phyloP scores from a whole-genome alignment of 2,329 filamentous ascomycete species.

The Fusarium luffae region DNA sequence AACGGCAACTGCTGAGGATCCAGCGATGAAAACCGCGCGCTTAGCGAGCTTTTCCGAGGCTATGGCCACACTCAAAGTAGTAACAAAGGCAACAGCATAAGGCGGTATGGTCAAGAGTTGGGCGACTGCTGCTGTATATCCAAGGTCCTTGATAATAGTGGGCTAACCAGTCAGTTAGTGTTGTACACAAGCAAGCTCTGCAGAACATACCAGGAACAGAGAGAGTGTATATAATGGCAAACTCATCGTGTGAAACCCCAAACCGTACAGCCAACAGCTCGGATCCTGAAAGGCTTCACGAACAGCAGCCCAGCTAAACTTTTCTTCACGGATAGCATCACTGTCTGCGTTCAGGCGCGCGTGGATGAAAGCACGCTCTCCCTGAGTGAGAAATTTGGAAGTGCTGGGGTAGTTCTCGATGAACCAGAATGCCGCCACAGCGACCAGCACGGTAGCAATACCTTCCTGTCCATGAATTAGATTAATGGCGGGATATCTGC shows the following conservation, averaged over 20 bases:
- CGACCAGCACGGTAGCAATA: slow-evolving; percentile 64
- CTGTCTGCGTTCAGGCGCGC: slow-evolving; percentile 73
- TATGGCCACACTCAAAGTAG: slow-evolving; percentile 68
- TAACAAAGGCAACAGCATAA: slow-evolving; percentile 70
- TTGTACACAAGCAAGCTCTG: accelerated
- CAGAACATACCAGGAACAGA: slow-evolving; percentile 60
- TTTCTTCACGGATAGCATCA: slow-evolving; percentile 75
- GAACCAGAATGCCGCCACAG: slow-evolving; percentile 65
- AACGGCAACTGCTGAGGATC: slow-evolving; percentile 64
- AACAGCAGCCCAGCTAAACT: slow-evolving; percentile 76
- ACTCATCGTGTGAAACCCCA: slow-evolving; percentile 78
- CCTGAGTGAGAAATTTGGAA: slow-evolving; percentile 65
- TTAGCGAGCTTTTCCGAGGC: slow-evolving; percentile 67
- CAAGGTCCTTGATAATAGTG: slow-evolving; percentile 65
- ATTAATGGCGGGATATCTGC: accelerated
- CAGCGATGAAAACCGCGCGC: slow-evolving; percentile 73
- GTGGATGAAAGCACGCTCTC: slow-evolving; percentile 68
- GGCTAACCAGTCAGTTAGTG: slow-evolving; percentile 46
- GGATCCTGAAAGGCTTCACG: slow-evolving; percentile 71
- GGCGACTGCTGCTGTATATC: slow-evolving; percentile 63
- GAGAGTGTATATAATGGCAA: slow-evolving; percentile 69
- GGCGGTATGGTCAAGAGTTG: slow-evolving; percentile 72
- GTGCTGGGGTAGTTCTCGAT: slow-evolving; percentile 74
- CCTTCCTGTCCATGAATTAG: slow-evolving; percentile 57
- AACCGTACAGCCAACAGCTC: slow-evolving; percentile 78